Percentiles rank a stretch among this genome's conserved stretches.
phyloP scores from a whole-genome alignment of 176 grass and related monocot species.

The Aegilops umbellulata region DNA sequence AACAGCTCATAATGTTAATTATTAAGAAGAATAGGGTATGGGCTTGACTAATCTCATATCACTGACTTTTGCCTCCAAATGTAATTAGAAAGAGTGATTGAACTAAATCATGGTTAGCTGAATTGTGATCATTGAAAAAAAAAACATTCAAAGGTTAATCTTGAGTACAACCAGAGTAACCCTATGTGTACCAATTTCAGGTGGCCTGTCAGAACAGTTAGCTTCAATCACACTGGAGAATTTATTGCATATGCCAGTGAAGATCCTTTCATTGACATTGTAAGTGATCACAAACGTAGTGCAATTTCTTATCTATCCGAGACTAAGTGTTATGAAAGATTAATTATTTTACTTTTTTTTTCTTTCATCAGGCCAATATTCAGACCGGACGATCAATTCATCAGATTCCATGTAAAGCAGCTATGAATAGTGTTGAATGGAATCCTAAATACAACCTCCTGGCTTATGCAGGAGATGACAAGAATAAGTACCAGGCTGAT shows the following conservation, averaged over 20 bases:
- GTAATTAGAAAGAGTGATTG: neutral
- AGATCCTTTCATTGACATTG: slow-evolving; percentile 98
- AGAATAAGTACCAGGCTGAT: slow-evolving; percentile 92
- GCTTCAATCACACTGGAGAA: slow-evolving; percentile 92
- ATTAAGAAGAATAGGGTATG: neutral
- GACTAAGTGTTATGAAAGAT: neutral
- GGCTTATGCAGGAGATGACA: slow-evolving; percentile 97
- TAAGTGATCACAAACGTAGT: slow-evolving; percentile 42
- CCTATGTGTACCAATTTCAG: slow-evolving; percentile 30
- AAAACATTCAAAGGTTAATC: neutral
- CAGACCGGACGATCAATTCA: slow-evolving; percentile 86
- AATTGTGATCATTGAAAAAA: neutral
- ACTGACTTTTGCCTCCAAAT: neutral
- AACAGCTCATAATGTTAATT: neutral
- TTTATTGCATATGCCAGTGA: slow-evolving; percentile 95
- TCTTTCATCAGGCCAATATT: slow-evolving; percentile 72
- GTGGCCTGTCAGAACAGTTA: slow-evolving; percentile 96
- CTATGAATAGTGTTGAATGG: slow-evolving; percentile 99
- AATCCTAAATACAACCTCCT: slow-evolving; percentile 95
- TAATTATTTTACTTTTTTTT: slow-evolving; percentile 29
- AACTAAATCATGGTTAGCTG: slow-evolving; percentile 2
- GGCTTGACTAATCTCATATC: slow-evolving; percentile 9
- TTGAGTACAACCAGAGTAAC: neutral
- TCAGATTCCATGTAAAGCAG: slow-evolving; percentile 94
- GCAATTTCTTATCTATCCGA: slow-evolving; percentile 16